phyloP scores from a whole-genome alignment of 2,329 filamentous ascomycete species.

The Epicoccum sorghinum region DNA sequence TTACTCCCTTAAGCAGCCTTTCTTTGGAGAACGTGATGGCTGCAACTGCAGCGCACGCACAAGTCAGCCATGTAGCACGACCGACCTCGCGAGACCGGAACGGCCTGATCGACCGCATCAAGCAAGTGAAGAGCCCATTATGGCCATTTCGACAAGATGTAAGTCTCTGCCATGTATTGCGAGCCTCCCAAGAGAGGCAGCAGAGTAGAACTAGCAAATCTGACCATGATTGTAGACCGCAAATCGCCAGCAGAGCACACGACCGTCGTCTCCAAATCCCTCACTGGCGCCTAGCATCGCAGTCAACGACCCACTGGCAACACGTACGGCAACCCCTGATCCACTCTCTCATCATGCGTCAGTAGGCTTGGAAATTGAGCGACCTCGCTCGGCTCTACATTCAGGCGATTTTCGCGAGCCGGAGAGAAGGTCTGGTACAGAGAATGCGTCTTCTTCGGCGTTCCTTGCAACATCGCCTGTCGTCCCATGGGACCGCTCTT shows the following conservation, averaged over 20 bases:
- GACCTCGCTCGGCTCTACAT: slow-evolving; percentile 76
- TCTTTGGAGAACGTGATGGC: slow-evolving; percentile 11
- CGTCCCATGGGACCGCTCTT: slow-evolving; percentile 62
- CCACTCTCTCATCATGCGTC: slow-evolving; percentile 34
- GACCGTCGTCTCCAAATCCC: slow-evolving; percentile 34
- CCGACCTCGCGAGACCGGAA: slow-evolving; percentile 63
- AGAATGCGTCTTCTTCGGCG: slow-evolving; percentile 18
- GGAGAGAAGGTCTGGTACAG: slow-evolving; percentile 36
- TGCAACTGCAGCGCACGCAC: slow-evolving; percentile 12
- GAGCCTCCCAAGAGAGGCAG: no score
- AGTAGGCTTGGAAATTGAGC: slow-evolving; percentile 67
- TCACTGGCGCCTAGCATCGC: slow-evolving; percentile 44
- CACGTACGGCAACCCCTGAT: slow-evolving; percentile 39
- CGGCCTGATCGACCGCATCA: slow-evolving; percentile 83
- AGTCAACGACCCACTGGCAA: slow-evolving; percentile 43
- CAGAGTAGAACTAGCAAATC: not conserved
- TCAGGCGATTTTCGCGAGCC: slow-evolving; percentile 66
- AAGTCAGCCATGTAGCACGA: slow-evolving; percentile 30
- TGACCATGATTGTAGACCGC: slow-evolving; percentile 30
- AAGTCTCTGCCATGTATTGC: slow-evolving; percentile 15
- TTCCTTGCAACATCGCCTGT: slow-evolving; percentile 59
- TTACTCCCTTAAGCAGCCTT: slow-evolving; percentile 14
- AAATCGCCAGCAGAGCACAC: slow-evolving; percentile 19
- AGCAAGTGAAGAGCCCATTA: slow-evolving; percentile 75
- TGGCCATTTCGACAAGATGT: slow-evolving; percentile 70